A percentile compares a stretch with the other conserved stretches of the same genome.
Evolutionary conservation across 495 filamentous ascomycete genomes (phyloP).

Genomic region (Tuber magnatum): DNA sequence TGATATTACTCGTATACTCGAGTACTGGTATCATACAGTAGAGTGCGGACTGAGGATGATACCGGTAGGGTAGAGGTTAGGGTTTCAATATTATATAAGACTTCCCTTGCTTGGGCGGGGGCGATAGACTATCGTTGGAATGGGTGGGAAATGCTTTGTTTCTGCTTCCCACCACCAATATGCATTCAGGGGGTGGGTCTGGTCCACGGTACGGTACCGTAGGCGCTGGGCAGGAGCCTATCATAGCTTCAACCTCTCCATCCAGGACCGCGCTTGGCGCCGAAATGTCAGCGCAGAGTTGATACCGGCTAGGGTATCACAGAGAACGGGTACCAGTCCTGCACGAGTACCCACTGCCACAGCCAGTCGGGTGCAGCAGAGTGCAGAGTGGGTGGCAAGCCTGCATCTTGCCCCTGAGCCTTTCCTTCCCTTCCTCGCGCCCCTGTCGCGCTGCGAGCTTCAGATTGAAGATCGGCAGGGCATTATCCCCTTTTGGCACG

Average conservation of each 20-base stretch:
- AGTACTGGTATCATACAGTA: background rate
- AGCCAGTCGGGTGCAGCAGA: background rate
- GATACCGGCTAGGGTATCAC: background rate
- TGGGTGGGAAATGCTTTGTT: background rate
- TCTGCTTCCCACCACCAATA: background rate
- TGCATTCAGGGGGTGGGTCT: no score
- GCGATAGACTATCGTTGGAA: background rate
- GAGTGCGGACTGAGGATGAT: no score
- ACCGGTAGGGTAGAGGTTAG: background rate
- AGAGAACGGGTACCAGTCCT: background rate
- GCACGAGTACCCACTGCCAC: no score
- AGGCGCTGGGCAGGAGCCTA: background rate
- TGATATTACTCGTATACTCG: no score
- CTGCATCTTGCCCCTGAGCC: background rate
- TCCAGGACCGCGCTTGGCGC: background rate
- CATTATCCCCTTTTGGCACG: background rate
- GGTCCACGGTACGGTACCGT: no score
- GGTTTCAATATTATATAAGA: background rate
- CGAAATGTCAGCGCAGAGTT: background rate
- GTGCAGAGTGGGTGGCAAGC: background rate
- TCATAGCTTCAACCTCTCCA: background rate
- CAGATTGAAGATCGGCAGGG: background rate
- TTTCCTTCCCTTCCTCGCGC: background rate
- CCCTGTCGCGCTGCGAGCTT: background rate
- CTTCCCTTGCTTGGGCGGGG: background rate